phyloP scores from a whole-genome alignment of 345 rosid genomes.

The Kernera saxatilis region DNA sequence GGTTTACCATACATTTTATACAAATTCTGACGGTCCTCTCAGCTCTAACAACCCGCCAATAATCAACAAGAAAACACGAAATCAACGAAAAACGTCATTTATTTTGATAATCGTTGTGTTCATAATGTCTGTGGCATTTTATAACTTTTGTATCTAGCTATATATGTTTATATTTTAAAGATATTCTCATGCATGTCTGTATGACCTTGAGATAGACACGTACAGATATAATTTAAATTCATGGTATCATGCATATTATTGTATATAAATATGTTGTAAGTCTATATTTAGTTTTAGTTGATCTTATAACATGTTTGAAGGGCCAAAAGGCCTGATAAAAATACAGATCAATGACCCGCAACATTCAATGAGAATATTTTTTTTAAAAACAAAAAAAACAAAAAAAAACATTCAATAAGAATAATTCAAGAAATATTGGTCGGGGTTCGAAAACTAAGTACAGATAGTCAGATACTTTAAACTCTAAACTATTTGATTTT shows the following conservation, averaged over 20 bases:
- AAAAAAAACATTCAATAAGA: too few relatives aligned
- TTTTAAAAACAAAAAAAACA: too few relatives aligned
- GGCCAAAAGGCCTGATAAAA: background rate
- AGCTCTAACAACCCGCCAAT: background rate
- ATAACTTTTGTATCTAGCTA: background rate
- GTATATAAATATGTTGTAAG: background rate
- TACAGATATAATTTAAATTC: constrained; percentile 9
- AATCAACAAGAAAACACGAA: background rate
- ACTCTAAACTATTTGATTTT: background rate
- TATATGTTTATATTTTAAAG: background rate
- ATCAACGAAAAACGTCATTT: background rate
- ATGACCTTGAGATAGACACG: background rate
- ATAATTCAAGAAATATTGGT: background rate
- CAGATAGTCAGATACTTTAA: background rate
- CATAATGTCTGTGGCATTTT: background rate
- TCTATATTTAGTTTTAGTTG: background rate
- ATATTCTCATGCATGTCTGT: constrained; percentile 9
- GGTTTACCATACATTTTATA: background rate
- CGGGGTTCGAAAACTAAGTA: background rate
- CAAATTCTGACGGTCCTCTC: background rate
- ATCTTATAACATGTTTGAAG: background rate
- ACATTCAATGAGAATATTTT: background rate
- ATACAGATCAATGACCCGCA: background rate
- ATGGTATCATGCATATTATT: background rate
- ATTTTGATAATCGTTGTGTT: background rate